These are phyloP conservation scores for Cladobotryum mycophilum DNA, from an alignment of 2,329 filamentous ascomycete species.

Conservation along the genomic window DNA sequence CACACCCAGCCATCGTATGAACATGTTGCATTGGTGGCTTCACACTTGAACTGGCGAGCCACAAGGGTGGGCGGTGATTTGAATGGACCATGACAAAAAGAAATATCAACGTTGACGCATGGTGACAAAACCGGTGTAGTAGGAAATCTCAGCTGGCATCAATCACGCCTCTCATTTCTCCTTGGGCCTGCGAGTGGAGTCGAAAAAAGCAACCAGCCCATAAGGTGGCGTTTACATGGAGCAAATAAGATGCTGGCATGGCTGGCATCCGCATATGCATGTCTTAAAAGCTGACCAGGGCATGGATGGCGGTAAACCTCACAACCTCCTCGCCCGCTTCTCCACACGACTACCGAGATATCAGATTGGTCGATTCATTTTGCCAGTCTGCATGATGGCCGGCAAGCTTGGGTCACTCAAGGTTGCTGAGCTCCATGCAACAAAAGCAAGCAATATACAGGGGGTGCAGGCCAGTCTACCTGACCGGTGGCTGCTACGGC, in stretches of 20 bases:
- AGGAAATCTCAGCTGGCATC: slow-evolving; percentile 11
- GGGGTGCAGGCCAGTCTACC: not conserved
- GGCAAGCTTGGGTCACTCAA: slow-evolving; percentile 3
- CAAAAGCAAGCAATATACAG: not conserved
- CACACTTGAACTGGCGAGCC: no score
- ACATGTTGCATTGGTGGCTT: no score
- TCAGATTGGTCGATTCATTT: slow-evolving; percentile 7
- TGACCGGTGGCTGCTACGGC: no score
- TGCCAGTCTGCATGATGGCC: slow-evolving; percentile 1
- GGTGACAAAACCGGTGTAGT: slow-evolving; percentile 23
- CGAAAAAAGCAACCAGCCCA: slow-evolving; percentile 6
- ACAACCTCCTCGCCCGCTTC: not conserved
- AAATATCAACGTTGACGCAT: not conserved
- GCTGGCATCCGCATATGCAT: slow-evolving; percentile 9
- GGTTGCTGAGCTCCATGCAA: not conserved
- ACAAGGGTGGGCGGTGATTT: not conserved
- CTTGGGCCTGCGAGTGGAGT: not conserved
- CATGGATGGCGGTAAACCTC: not conserved
- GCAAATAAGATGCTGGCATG: slow-evolving; percentile 7
- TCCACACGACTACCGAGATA: slow-evolving; percentile 4
- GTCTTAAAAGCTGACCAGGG: slow-evolving; percentile 9
- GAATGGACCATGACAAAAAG: not conserved
- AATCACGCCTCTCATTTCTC: slow-evolving; percentile 11
- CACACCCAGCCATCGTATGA: no score
- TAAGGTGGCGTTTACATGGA: not conserved